Conservation (phyloP, 768 basidiomycete genomes). For the Naganishia randhawae region DNA sequence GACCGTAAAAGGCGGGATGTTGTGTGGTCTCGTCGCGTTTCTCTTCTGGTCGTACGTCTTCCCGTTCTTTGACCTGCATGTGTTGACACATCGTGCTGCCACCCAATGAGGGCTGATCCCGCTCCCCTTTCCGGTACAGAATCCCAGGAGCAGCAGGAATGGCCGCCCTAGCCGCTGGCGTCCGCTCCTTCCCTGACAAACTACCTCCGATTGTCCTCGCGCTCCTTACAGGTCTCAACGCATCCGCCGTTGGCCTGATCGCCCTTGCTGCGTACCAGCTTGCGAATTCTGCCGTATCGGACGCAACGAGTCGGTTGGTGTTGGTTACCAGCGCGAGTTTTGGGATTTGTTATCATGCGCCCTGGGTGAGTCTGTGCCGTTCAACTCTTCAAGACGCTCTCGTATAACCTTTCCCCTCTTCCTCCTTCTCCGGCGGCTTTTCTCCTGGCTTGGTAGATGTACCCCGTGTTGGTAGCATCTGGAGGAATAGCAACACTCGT, state of each 20-base stretch:
- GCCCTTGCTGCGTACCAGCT: slow-evolving; percentile 58
- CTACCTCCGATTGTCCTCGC: slow-evolving; percentile 57
- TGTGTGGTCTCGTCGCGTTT: slow-evolving; percentile 55
- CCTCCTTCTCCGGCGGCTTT: not conserved
- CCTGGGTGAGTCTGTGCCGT: slow-evolving; percentile 51
- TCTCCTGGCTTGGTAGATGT: slow-evolving; percentile 36
- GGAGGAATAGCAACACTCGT: slow-evolving; percentile 53
- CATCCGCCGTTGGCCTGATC: slow-evolving; percentile 59
- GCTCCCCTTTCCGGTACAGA: slow-evolving; percentile 11
- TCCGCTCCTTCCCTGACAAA: slow-evolving; percentile 52
- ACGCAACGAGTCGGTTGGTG: slow-evolving; percentile 53
- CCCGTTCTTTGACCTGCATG: not conserved
- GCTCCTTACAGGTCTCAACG: slow-evolving; percentile 58
- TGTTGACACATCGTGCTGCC: no score
- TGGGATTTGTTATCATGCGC: slow-evolving; percentile 57
- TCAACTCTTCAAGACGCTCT: not conserved
- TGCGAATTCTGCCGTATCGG: slow-evolving; percentile 55
- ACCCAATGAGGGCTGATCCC: no score
- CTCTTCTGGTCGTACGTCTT: slow-evolving; percentile 51
- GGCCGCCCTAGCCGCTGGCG: slow-evolving; percentile 55
- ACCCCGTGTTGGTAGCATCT: slow-evolving; percentile 55
- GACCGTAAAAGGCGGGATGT: slow-evolving; percentile 53
- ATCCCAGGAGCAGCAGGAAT: slow-evolving; percentile 57
- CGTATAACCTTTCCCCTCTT: no score
- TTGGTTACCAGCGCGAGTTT: slow-evolving; percentile 54